A percentile compares a stretch with the other conserved stretches of the same genome.
Conservation (phyloP, 78 protist genomes). For the Ministeria vibrans region DNA sequence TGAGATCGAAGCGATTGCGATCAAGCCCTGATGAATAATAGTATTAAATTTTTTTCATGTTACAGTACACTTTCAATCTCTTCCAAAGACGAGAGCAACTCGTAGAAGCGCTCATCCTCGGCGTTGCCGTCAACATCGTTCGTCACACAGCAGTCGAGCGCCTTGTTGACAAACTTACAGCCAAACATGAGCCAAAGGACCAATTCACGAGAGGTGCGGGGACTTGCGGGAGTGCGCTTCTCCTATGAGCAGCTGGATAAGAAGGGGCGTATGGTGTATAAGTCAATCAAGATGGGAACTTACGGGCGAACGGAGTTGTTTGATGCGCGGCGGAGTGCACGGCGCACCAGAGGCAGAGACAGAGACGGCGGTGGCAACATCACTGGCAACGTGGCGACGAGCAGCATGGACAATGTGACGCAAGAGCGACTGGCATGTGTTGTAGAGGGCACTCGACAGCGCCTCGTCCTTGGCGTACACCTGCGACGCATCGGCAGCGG, state of each 20-base stretch:
- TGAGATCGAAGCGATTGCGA: slow-evolving; percentile 41
- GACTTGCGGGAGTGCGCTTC: too few species aligned
- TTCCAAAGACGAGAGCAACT: too few species aligned
- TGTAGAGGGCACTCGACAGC: not conserved
- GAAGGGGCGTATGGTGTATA: too few species aligned
- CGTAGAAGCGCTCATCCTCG: too few species aligned
- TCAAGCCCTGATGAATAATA: not conserved
- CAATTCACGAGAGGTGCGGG: too few species aligned
- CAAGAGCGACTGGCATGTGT: not conserved
- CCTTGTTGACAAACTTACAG: not conserved
- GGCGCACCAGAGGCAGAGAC: not conserved
- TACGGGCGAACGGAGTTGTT: not conserved
- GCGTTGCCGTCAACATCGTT: too few species aligned
- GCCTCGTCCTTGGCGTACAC: not conserved
- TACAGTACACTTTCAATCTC: too few species aligned
- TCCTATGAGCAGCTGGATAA: too few species aligned
- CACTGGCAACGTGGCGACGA: not conserved
- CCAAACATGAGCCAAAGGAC: not conserved
- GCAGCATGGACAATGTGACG: not conserved
- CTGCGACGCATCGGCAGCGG: not conserved
- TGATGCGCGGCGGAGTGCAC: not conserved
- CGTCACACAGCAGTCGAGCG: too few species aligned
- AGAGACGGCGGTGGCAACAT: not conserved
- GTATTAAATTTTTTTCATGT: too few species aligned
- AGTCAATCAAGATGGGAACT: too few species aligned